Base-by-base conservation (phyloP, 352 stramenopile genomes). In the Thalassiosira sp. region DNA sequence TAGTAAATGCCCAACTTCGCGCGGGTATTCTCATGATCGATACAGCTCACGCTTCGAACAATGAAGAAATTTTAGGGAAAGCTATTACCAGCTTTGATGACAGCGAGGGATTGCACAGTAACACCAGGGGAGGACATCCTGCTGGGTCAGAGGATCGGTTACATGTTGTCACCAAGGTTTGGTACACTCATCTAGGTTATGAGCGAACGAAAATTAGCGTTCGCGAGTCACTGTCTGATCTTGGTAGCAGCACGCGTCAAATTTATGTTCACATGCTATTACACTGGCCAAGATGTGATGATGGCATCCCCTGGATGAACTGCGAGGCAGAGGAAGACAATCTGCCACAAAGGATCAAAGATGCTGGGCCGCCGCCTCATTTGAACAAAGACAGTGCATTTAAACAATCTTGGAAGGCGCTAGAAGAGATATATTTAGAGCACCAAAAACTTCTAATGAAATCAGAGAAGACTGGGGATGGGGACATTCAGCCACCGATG, bases 121-220 rank as follows among this genome's bases (percentile, higher is more conserved):
- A 64, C 22, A 64, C 48, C 16, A 27, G 65, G 25, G 28, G 65
- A 51, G 63, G 71, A 22, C 13, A 43, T 16, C 1, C 22, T n/a
- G n/a, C n/a, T n/a, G n/a, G n/a, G 15, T 27, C 31, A 22, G 20
- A 18, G 27, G 13, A 31, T 27, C 16, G 49, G 20, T 5, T 91
- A n/a, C 81, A 91, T 31, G 72, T 93, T 2, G 73, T 93, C 1
- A 92, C 88, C 7, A 93, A 93, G 61, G 84, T 93, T 11, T 93
- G 88, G 88, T 93, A 91, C 46, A 92, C 88, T 43, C 63, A 91
- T 57, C 71, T 93, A 1, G 86, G 86, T 37, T 91, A 93, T 56
- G 80, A 89, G 49, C 72, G 88, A 16, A 93, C 88, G 1, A 89
- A 77, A 59, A 37, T 91, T 13, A 79, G 79, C 2, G 72, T 91